Base-by-base conservation (phyloP, 495 filamentous ascomycete species). In the Rostrohypoxylon terebratum region DNA sequence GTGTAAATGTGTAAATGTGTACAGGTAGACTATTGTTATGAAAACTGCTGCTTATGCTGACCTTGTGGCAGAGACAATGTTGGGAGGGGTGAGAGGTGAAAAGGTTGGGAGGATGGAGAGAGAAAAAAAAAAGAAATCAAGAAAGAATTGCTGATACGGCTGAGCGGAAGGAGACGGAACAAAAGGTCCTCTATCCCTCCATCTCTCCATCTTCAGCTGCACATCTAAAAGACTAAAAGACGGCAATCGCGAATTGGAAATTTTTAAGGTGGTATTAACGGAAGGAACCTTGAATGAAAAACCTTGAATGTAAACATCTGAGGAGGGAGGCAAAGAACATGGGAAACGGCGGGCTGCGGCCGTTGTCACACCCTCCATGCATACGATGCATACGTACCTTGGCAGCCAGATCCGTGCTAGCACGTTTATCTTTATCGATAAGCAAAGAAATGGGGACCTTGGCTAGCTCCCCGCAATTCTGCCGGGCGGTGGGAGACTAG, bases 401-500 rank as follows among this genome's bases (percentile, higher is more conserved):
- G 28, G 28, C 28, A 28, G 28, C 28, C 6, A 5, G 28, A 28
- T 28, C 6, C 6, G 28, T 28, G 3, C 28, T 28, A 28, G 28
- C 28, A 28, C 28, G 2, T 3, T 28, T 28, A 55, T 28, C 0
- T 54, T 55, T 68, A 68, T 68, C 66, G 59, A 68, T 69, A 65
- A 31, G 23, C 1, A 6, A 5, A 6, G 16, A 53, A 53, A 28
- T 58, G 25, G 20, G 9, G 11, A 25, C 18, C 33, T 23, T 25
- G 42, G 20, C 21, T 14, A 60, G 38, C 58, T 63, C 66, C 45
- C 59, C 50, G 34, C 67, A 51, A 59, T 60, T 65, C 60, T 65
- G 54, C 68, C 68, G 16, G 45, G 67, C 59, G 67, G 66, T 69
- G 34, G 20, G 36, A 55, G n/a, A n/a, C n/a, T n/a, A n/a, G n/a